A percentile compares a stretch with the other conserved stretches of the same genome.
Evolutionary conservation across 352 stramenopile genomes (phyloP).

Genomic region (Chrysophaeum taylorii): DNA sequence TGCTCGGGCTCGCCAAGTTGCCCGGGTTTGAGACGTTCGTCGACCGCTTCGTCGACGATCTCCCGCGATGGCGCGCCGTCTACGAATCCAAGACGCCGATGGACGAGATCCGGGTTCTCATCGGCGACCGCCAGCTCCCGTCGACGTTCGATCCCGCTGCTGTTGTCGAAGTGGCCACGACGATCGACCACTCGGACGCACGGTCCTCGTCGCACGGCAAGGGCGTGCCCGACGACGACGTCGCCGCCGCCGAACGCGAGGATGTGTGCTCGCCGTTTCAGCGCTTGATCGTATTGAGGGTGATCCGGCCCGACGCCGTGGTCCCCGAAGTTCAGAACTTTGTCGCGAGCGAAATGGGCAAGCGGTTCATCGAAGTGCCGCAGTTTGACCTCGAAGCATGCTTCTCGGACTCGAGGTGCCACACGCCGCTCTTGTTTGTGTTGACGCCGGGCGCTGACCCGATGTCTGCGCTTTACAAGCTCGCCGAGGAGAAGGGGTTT

Average conservation of each 20-base stretch:
- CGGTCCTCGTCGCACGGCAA: slow-evolving; percentile 1
- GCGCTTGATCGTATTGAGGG: slow-evolving; percentile 72
- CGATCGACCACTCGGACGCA: not conserved
- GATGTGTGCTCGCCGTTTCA: slow-evolving; percentile 61
- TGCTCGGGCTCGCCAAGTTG: slow-evolving; percentile 49
- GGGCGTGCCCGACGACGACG: slow-evolving; percentile 52
- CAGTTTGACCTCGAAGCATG: slow-evolving; percentile 79
- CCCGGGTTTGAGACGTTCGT: slow-evolving; percentile 5
- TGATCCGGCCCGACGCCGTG: slow-evolving; percentile 78
- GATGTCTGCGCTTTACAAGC: slow-evolving; percentile 80
- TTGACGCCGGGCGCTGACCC: slow-evolving; percentile 82
- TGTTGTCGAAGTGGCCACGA: not conserved
- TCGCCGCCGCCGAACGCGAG: slow-evolving; percentile 50
- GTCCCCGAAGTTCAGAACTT: slow-evolving; percentile 77
- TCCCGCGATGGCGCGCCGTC: not conserved
- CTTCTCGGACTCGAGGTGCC: slow-evolving; percentile 79
- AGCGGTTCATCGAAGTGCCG: slow-evolving; percentile 77
- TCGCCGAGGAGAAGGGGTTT: slow-evolving; percentile 76
- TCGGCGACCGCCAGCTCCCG: not conserved
- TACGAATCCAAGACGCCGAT: slow-evolving; percentile 8
- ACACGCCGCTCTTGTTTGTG: slow-evolving; percentile 88
- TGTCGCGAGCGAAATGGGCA: slow-evolving; percentile 64
- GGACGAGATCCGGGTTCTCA: not conserved
- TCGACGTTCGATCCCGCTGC: not conserved
- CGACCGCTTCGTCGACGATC: not conserved